These are phyloP conservation scores for Aspergillus ibericus DNA, from an alignment of 2,329 filamentous ascomycete genomes.

Conservation along the genomic window DNA sequence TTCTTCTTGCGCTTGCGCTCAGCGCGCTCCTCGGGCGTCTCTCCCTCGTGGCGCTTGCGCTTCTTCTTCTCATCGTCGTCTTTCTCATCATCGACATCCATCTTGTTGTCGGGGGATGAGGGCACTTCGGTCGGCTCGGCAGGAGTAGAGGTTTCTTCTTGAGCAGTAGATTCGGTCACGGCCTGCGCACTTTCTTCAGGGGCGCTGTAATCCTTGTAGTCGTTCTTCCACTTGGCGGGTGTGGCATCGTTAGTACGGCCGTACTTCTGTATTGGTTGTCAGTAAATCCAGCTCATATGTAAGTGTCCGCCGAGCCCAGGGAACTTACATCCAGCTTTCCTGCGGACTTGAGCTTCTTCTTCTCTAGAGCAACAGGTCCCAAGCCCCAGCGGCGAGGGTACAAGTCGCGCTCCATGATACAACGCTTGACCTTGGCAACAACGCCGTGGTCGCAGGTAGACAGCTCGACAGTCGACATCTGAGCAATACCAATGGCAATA, in stretches of 20 bases:
- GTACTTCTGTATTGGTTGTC: slow-evolving; percentile 65
- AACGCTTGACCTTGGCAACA: slow-evolving; percentile 97
- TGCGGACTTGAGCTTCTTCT: slow-evolving; percentile 99
- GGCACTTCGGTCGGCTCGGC: slow-evolving; percentile 29
- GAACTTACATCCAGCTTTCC: slow-evolving; percentile 81
- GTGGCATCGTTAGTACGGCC: slow-evolving; percentile 90
- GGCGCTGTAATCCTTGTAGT: slow-evolving; percentile 86
- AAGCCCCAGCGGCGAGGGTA: slow-evolving; percentile 97
- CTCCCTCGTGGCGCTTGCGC: slow-evolving; percentile 56
- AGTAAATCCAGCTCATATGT: slow-evolving; percentile 23
- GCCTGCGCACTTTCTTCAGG: slow-evolving; percentile 47
- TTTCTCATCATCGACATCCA: slow-evolving; percentile 39
- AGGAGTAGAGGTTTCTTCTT: slow-evolving; percentile 35
- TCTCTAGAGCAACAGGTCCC: slow-evolving; percentile 88
- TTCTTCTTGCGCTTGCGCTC: slow-evolving; percentile 55
- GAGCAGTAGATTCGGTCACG: slow-evolving; percentile 45
- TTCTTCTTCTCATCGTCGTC: slow-evolving; percentile 51
- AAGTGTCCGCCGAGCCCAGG: neutral
- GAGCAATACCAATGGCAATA: slow-evolving; percentile 91
- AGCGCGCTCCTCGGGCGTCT: slow-evolving; percentile 51
- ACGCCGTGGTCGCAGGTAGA: slow-evolving; percentile 96
- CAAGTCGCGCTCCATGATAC: slow-evolving; percentile 98
- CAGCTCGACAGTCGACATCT: slow-evolving; percentile 98
- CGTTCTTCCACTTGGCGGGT: slow-evolving; percentile 85
- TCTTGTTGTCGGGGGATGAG: slow-evolving; percentile 37